phyloP scores from a whole-genome alignment of 2,329 filamentous ascomycete species.

The Colletotrichum falcatum region DNA sequence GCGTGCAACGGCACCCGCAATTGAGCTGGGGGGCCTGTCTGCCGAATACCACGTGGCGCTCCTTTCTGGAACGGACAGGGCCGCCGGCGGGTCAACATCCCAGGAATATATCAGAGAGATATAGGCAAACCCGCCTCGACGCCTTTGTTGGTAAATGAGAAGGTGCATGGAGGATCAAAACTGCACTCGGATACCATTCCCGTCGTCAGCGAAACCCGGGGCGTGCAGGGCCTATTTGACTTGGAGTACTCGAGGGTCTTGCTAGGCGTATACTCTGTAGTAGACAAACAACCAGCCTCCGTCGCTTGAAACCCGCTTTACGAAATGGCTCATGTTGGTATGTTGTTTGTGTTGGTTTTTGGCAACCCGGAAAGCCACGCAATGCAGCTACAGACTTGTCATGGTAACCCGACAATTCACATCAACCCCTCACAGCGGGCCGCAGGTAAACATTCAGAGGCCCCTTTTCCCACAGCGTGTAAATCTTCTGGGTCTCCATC shows the following conservation, averaged over 20 bases:
- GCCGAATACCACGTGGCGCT: background rate
- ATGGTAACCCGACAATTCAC: background rate
- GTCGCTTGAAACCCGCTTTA: background rate
- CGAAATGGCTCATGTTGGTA: background rate
- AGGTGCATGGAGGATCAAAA: background rate
- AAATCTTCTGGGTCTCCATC: constrained; percentile 46
- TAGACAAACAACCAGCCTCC: background rate
- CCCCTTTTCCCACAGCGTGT: constrained; percentile 24
- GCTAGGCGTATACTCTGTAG: too few relatives aligned
- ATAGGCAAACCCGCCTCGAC: background rate
- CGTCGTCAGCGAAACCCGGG: background rate
- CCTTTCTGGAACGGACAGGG: background rate
- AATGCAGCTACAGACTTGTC: background rate
- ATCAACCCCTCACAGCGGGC: constrained; percentile 14
- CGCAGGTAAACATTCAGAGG: constrained; percentile 33
- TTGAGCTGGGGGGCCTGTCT: background rate
- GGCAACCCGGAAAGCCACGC: background rate
- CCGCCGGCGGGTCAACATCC: background rate
- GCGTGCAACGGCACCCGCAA: background rate
- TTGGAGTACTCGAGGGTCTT: background rate
- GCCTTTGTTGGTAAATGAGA: background rate
- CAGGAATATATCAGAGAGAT: background rate
- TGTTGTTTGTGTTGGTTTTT: background rate
- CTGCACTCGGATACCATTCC: background rate
- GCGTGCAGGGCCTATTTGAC: too few relatives aligned